Evolutionary conservation across 371 early-diverging fungal species (phyloP).

Genomic region (Apophysomyces ossiformis): DNA sequence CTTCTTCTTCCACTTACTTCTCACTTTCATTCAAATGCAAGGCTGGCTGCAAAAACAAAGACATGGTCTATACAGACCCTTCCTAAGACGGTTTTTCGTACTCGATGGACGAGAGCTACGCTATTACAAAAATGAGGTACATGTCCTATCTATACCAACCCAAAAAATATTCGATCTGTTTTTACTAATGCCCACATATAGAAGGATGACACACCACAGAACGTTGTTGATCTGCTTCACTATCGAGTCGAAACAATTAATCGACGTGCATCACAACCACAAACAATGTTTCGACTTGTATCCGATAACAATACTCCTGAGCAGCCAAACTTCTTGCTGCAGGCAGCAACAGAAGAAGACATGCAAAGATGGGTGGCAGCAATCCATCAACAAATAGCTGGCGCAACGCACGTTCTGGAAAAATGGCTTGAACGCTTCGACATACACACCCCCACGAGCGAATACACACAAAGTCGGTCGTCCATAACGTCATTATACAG

Average conservation of each 20-base stretch:
- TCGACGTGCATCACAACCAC: slow-evolving; percentile 10
- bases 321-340: slow-evolving; percentile 17
- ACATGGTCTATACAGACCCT: slow-evolving; percentile 40
- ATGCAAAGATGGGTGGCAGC: slow-evolving; percentile 22
- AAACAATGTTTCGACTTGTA: slow-evolving; percentile 21
- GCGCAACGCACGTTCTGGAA: slow-evolving; percentile 17
- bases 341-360: slow-evolving; percentile 19
- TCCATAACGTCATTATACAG: slow-evolving; percentile 4
- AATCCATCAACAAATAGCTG: slow-evolving; percentile 9
- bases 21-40: slow-evolving; percentile 4
- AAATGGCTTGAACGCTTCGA: slow-evolving; percentile 32
- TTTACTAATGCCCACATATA: slow-evolving; percentile 6
- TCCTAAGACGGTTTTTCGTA: slow-evolving; percentile 28
- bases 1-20: slow-evolving; percentile 5
- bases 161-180: background rate
- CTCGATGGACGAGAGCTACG: slow-evolving; percentile 26
- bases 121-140: slow-evolving; percentile 29
- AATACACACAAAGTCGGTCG: background rate
- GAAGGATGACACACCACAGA: slow-evolving; percentile 13
- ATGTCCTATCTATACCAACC: background rate
- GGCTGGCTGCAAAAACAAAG: slow-evolving; percentile 50
- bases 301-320: slow-evolving; percentile 10
- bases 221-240: slow-evolving; percentile 17
- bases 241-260: slow-evolving; percentile 15
- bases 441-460: slow-evolving; percentile 9